These are phyloP conservation scores for Trichophyton equinum DNA, from an alignment of 2,329 filamentous ascomycete genomes.

Conservation along the genomic window DNA sequence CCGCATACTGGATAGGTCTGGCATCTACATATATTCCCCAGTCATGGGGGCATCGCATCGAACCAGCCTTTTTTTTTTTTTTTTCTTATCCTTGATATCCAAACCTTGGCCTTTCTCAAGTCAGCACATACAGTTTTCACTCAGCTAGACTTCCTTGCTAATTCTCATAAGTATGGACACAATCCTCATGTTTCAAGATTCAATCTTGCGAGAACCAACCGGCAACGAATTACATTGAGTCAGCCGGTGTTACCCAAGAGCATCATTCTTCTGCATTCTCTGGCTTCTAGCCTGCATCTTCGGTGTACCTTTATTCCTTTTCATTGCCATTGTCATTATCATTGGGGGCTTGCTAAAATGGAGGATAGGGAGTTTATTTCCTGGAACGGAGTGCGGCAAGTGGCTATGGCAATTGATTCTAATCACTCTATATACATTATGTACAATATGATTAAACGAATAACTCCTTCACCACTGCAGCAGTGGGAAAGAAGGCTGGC, in stretches of 20 bases:
- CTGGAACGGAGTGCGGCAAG: neutral
- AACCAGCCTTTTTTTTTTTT: neutral
- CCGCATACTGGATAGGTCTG: neutral
- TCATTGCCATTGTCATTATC: neutral
- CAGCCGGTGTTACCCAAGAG: neutral
- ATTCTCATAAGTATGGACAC: neutral
- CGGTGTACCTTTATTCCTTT: neutral
- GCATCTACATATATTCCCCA: neutral
- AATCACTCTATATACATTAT: neutral
- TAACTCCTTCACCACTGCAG: neutral
- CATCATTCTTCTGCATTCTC: neutral
- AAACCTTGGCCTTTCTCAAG: neutral
- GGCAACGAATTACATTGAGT: neutral
- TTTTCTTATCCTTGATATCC: neutral
- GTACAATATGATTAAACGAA: slow-evolving; percentile 1
- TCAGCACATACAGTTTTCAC: neutral
- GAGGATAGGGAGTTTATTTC: neutral
- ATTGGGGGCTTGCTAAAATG: no score
- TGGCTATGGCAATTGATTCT: neutral
- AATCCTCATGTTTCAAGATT: neutral
- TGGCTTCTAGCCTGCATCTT: neutral
- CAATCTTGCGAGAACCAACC: neutral
- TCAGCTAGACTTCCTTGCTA: neutral
- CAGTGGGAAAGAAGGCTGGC: neutral
- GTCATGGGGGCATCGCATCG: neutral